Conservation (phyloP, 768 basidiomycete genomes). For the Lactarius hatsudake region DNA sequence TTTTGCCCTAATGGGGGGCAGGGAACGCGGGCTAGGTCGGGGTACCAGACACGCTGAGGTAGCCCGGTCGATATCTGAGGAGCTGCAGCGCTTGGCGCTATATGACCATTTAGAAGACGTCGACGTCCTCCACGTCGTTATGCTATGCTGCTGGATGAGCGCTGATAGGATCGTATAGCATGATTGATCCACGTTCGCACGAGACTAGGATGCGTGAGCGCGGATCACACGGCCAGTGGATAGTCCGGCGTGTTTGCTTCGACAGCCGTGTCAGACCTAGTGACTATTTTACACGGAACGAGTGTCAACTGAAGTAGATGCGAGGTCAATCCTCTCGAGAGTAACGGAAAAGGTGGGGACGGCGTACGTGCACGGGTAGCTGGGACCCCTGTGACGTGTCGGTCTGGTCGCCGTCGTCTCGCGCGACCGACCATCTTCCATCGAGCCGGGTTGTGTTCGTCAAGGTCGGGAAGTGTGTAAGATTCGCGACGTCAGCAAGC, state of each 20-base stretch:
- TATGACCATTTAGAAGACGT: background rate
- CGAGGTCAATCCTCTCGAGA: background rate
- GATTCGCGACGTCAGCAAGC: background rate
- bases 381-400: background rate
- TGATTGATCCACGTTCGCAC: background rate
- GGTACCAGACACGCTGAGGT: background rate
- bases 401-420: background rate
- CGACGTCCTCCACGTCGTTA: background rate
- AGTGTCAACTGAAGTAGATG: background rate
- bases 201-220: background rate
- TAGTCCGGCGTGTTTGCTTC: background rate
- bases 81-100: background rate
- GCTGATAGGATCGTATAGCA: background rate
- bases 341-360: background rate
- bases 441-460: background rate
- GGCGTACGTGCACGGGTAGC: background rate
- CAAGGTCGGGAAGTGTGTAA: slow-evolving; percentile 16
- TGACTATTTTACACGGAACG: background rate
- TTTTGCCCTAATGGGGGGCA: background rate
- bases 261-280: background rate
- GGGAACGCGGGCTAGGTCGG: background rate
- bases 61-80: background rate
- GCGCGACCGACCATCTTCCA: background rate
- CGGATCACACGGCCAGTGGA: background rate
- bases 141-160: background rate